Percentiles rank a stretch among this genome's conserved stretches.
phyloP scores from a whole-genome alignment of 2,329 filamentous ascomycete species.

The Erysiphe pulchra region DNA sequence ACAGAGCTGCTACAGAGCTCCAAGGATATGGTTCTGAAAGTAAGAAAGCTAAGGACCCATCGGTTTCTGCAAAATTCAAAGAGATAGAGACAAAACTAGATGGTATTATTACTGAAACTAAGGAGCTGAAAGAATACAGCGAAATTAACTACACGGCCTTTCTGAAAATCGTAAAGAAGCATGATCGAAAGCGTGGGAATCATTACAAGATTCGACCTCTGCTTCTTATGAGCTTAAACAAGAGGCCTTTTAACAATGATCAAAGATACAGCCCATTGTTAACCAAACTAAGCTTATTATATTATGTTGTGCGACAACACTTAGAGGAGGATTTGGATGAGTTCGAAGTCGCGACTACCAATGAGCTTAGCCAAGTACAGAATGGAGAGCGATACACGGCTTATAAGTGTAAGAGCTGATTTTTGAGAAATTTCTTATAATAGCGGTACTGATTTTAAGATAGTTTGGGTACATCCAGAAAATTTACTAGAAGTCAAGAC shows the following conservation, averaged over 20 bases:
- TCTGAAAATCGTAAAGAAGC: slow-evolving; percentile 96
- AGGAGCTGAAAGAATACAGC: slow-evolving; percentile 83
- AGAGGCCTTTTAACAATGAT: slow-evolving; percentile 84
- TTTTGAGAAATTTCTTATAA: background rate
- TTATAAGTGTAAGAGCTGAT: slow-evolving; percentile 44
- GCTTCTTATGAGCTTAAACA: slow-evolving; percentile 70
- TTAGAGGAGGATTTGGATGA: slow-evolving; percentile 30
- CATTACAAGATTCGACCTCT: slow-evolving; percentile 75
- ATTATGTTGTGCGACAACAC: slow-evolving; percentile 74
- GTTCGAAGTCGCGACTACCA: slow-evolving; percentile 12
- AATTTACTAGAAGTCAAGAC: slow-evolving; percentile 96
- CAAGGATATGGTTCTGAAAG: slow-evolving; percentile 53
- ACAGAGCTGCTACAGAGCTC: slow-evolving; percentile 39
- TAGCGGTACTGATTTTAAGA: slow-evolving; percentile 11
- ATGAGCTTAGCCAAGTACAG: slow-evolving; percentile 26
- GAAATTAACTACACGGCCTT: slow-evolving; percentile 95
- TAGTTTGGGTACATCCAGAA: slow-evolving; percentile 85
- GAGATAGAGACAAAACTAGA: slow-evolving; percentile 63
- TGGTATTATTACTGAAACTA: slow-evolving; percentile 67
- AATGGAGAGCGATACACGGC: slow-evolving; percentile 55
- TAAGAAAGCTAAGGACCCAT: slow-evolving; percentile 20
- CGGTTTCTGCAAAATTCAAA: slow-evolving; percentile 29
- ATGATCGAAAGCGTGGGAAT: slow-evolving; percentile 74
- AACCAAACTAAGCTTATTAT: slow-evolving; percentile 82
- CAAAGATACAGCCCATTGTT: slow-evolving; percentile 67